Evolutionary conservation across 306 rosid genomes (phyloP), one percentile per base, ranked within the genome.

Genomic region (Quercus alba): DNA sequence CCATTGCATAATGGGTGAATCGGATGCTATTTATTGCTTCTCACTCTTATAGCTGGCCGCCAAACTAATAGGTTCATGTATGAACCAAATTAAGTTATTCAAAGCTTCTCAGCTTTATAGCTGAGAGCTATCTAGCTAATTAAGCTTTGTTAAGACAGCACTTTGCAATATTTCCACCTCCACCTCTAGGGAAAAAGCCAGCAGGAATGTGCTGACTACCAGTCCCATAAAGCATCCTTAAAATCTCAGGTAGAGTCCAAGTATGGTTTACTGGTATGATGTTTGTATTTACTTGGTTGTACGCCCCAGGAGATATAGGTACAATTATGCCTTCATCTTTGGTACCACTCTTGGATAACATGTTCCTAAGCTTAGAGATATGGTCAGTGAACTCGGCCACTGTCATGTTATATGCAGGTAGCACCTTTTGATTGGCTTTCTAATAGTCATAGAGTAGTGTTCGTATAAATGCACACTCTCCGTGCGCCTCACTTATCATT

Each of bases 301-400:
- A 38, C 2, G 85, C 83, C 33, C 83, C 78, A 1, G 74, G 77
- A 38, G 1, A 28, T 19, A 5, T 17, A 49, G 82, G 80, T 3
- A 75, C 83, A 9, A 19, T 4, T 7, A 81, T 11, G 8, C 85
- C 88, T 81, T 81, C 85, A n/a, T 84, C 85, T 71, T 75, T 71
- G 56, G 30, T 56, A 7, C 81, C 86, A 28, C 82, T 73, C 33
- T 3, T 72, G 17, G 15, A 80, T 1, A 82, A 59, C 66, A 15
- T 31, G 80, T 79, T 85, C 19, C 74, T 68, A 0, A 72, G 77
- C 70, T 0, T 21, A 0, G 82, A 76, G 31, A 80, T 72, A 1
- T 15, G 35, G 62, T 57, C 55, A 0, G 86, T 73, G 62, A 79
- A 73, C 3, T 68, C 12, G 5, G 89, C 89, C 44, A 86, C 82